Percentiles rank a stretch among this genome's conserved stretches.
phyloP scores from a whole-genome alignment of 306 rosid species.

The Trifolium pratense region DNA sequence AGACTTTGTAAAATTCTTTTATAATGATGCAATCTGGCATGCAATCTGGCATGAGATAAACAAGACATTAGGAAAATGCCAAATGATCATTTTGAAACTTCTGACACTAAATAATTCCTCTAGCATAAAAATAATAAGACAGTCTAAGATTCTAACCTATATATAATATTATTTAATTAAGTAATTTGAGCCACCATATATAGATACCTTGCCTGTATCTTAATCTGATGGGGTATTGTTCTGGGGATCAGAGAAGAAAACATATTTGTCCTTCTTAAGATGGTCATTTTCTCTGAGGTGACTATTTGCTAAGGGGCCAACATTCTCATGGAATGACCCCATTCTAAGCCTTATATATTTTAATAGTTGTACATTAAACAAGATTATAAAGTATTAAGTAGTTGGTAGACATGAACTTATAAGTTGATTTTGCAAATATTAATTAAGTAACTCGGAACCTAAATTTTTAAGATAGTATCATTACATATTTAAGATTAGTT shows the following conservation, averaged over 20 bases:
- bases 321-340: conserved; percentile 65
- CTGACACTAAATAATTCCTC: conserved; percentile 13
- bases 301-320: conserved; percentile 65
- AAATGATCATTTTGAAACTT: conserved; percentile 34
- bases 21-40: no score
- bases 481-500: no score
- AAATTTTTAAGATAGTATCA: no score
- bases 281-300: conserved; percentile 61
- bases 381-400: no score
- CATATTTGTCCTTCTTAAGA: conserved; percentile 61
- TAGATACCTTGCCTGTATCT: conserved; percentile 28
- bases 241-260: conserved; percentile 55
- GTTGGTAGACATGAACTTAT: background rate
- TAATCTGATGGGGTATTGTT: conserved; percentile 39
- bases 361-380: no score
- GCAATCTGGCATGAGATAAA: conserved; percentile 6
- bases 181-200: conserved; percentile 25
- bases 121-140: conserved; percentile 11
- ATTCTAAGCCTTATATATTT: conserved; percentile 34
- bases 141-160: conserved; percentile 23
- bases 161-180: conserved; percentile 22
- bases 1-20: no score
- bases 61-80: conserved; percentile 36
- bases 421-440: no score
- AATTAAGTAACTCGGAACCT: no score